A percentile compares a stretch with the other conserved stretches of the same genome.
phyloP scores from a whole-genome alignment of 73 alveolate species.

The Paramecium tetraurelia region DNA sequence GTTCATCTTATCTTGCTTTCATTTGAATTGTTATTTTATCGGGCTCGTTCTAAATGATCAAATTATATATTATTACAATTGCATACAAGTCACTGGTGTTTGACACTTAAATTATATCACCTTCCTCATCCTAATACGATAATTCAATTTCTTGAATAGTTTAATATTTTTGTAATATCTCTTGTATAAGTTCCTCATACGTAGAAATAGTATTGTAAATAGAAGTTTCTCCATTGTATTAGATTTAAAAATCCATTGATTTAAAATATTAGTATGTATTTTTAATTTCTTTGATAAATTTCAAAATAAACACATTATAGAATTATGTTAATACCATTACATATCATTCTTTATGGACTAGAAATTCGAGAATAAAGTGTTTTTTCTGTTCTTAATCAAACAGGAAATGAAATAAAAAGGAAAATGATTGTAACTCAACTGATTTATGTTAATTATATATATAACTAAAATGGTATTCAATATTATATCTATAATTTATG shows the following conservation, averaged over 20 bases:
- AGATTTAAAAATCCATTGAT: background rate
- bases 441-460: too few relatives aligned
- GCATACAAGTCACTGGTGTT: slow-evolving; percentile 20
- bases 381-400: background rate
- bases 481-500: too few relatives aligned
- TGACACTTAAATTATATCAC: slow-evolving; percentile 40
- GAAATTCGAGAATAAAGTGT: background rate
- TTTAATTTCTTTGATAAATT: background rate
- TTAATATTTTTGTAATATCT: background rate
- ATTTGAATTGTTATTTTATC: background rate
- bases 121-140: slow-evolving; percentile 15
- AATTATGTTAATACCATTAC: background rate
- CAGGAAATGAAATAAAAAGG: too few relatives aligned
- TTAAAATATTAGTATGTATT: background rate
- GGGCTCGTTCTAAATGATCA: background rate
- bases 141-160: background rate
- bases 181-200: background rate
- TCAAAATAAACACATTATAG: background rate
- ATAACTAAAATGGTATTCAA: too few relatives aligned
- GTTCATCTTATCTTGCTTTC: background rate
- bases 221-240: background rate
- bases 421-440: too few relatives aligned
- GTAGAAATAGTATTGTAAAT: background rate
- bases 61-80: background rate
- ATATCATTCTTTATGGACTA: background rate